Base-by-base conservation (phyloP, 441 rosid species). In the Erodium trifolium region DNA sequence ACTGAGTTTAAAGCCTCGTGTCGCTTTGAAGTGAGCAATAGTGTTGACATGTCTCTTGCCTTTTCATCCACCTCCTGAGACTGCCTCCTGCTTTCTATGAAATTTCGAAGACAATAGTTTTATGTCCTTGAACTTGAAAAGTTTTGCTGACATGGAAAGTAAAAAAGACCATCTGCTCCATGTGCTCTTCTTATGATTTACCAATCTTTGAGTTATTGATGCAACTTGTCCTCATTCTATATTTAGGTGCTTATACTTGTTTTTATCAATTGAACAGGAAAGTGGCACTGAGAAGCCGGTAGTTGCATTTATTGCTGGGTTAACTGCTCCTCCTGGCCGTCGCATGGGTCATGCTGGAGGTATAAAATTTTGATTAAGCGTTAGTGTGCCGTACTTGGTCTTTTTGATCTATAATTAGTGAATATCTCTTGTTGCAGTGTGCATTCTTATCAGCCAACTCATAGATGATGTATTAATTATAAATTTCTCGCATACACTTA, bases 311-410 rank as follows among this genome's bases (percentile, higher is more conserved):
- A 53, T 53, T 53, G 60, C 60, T 17, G 60, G 60, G 18, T 16
- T 53, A 16, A 53, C 60, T 16, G 60, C 60, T 14, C 60, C 60
- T 17, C 60, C 60, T 53, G 60, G 60, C 2, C 60, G 60, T 14
- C 60, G 60, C 2, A 53, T 53, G 60, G 60, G 60, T 53, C 60
- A 53, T 16, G 60, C 60, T 53, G 60, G 60, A 53, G 60, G 60
- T 53, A 53, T 53, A 53, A 53, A 14, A 53, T 53, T 53, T 53
- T 16, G 4, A 51, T 51, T 51, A 14, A 51, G 16, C 59, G 14
- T 0, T 41, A 37, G 18, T 51, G 6, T 51, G 16, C 0, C 59
- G n/a, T 51, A 51, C 5, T 51, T 51, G 5, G 59, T n/a, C 27
- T 23, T 23, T 23, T 23, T 23, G 27, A 23, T 51, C 12, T 41